Percentiles rank a stretch among this genome's conserved stretches.
Evolutionary conservation across 2,329 filamentous ascomycete genomes (phyloP).

Genomic region (Beauveria asiatica): DNA sequence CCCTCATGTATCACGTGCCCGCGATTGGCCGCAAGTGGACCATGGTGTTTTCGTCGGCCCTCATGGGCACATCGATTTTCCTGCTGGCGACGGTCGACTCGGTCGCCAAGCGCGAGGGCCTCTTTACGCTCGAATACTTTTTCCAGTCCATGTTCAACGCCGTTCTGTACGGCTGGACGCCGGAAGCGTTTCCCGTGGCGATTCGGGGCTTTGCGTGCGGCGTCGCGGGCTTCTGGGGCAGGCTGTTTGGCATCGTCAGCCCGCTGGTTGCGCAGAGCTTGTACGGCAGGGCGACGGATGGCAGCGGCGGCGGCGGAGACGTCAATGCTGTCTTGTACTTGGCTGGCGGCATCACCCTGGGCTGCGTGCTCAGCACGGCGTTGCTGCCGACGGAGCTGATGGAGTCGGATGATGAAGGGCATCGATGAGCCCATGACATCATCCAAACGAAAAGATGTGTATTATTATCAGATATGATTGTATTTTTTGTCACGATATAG

Average conservation of each 20-base stretch:
- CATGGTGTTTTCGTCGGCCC: conserved; percentile 33
- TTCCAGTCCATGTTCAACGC: conserved; percentile 32
- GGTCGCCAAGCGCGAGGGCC: conserved; percentile 27
- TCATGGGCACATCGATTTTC: conserved; percentile 39
- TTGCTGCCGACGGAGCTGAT: conserved; percentile 34
- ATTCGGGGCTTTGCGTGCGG: conserved; percentile 48
- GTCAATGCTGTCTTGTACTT: conserved; percentile 46
- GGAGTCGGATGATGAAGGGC: conserved; percentile 24
- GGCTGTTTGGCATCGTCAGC: conserved; percentile 49
- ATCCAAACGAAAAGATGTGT: not conserved
- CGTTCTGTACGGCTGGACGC: conserved; percentile 38
- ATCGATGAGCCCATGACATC: not conserved
- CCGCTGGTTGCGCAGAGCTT: conserved; percentile 44
- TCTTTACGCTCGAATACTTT: conserved; percentile 36
- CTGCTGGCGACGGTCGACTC: conserved; percentile 34
- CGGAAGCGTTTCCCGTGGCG: conserved; percentile 48
- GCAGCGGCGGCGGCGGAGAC: conserved; percentile 23
- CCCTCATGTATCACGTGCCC: conserved; percentile 30
- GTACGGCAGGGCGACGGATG: conserved; percentile 21
- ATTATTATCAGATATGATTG: not conserved
- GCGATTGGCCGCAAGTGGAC: conserved; percentile 34
- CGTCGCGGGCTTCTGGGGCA: conserved; percentile 49
- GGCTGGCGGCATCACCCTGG: conserved; percentile 45
- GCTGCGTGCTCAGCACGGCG: conserved; percentile 42
- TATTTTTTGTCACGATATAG: not conserved